Evolutionary conservation across 805 yeast genomes (phyloP).

Genomic region (Metschnikowia lochheadii): DNA sequence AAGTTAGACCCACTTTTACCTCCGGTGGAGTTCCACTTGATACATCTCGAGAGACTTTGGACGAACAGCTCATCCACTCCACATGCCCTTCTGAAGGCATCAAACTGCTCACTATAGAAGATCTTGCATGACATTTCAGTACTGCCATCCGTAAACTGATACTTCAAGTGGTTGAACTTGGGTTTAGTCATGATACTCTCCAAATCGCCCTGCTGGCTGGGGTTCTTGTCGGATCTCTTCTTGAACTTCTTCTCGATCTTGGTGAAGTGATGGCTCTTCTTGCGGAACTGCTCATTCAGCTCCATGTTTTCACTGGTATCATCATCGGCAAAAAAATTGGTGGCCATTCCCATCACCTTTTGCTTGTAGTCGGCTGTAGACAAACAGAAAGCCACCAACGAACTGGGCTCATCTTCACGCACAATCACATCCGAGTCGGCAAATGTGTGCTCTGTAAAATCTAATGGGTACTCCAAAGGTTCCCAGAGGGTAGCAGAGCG

Average conservation of each 20-base stretch:
- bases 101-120: constrained; percentile 94
- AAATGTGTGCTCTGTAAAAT: constrained; percentile 81
- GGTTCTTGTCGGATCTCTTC: constrained; percentile 22
- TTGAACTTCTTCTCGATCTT: constrained; percentile 42
- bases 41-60: constrained; percentile 88
- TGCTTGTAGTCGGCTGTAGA: constrained; percentile 78
- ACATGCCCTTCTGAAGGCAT: constrained; percentile 84
- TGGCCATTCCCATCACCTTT: constrained; percentile 45
- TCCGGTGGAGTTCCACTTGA: constrained; percentile 93
- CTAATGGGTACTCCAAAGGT: constrained; percentile 79
- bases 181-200: constrained; percentile 74
- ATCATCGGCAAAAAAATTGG: constrained; percentile 10
- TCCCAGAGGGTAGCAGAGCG: constrained; percentile 94
- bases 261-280: constrained; percentile 34
- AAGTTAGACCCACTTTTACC: constrained; percentile 97
- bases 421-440: constrained; percentile 91
- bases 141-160: constrained; percentile 83
- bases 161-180: constrained; percentile 85
- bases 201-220: constrained; percentile 30
- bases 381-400: constrained; percentile 87
- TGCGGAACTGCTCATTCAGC: constrained; percentile 26
- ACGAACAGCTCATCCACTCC: constrained; percentile 70
- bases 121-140: constrained; percentile 87
- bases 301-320: constrained; percentile 21
- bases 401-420: constrained; percentile 94